phyloP scores from a whole-genome alignment of 208 protist species.

The Wallacemonas sp. region DNA sequence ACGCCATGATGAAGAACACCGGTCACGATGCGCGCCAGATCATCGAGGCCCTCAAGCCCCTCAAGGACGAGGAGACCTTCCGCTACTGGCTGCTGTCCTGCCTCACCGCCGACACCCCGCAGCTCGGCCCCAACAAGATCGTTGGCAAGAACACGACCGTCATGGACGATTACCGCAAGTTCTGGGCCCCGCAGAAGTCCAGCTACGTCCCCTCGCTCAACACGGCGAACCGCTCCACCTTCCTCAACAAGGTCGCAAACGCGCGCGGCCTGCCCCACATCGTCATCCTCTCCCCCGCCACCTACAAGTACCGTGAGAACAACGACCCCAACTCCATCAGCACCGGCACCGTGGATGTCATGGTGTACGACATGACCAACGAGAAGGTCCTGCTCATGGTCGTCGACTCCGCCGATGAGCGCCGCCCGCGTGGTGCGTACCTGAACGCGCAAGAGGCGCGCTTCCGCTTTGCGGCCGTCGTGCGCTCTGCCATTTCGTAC shows the following conservation, averaged over 20 bases:
- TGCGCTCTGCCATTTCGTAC: slow-evolving; percentile 77
- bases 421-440: slow-evolving; percentile 65
- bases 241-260: slow-evolving; percentile 64
- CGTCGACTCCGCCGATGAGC: slow-evolving; percentile 65
- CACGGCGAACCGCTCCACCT: slow-evolving; percentile 54
- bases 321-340: slow-evolving; percentile 75
- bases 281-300: slow-evolving; percentile 66
- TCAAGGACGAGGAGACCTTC: slow-evolving; percentile 78
- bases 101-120: slow-evolving; percentile 77
- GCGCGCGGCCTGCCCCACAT: slow-evolving; percentile 66
- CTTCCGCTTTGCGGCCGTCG: slow-evolving; percentile 81
- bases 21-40: slow-evolving; percentile 37
- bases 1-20: slow-evolving; percentile 56
- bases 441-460: slow-evolving; percentile 82
- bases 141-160: slow-evolving; percentile 69
- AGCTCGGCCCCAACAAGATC: slow-evolving; percentile 86
- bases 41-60: slow-evolving; percentile 52
- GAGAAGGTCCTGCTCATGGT: slow-evolving; percentile 88
- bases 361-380: slow-evolving; percentile 86
- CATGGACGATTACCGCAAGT: slow-evolving; percentile 79
- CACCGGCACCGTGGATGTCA: slow-evolving; percentile 66
- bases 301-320: slow-evolving; percentile 84
- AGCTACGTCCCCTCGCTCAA: slow-evolving; percentile 76
- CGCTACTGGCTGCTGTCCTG: slow-evolving; percentile 85
- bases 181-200: slow-evolving; percentile 73